Conservation (phyloP, 768 basidiomycete species). For the Boletus rubroflammeus region DNA sequence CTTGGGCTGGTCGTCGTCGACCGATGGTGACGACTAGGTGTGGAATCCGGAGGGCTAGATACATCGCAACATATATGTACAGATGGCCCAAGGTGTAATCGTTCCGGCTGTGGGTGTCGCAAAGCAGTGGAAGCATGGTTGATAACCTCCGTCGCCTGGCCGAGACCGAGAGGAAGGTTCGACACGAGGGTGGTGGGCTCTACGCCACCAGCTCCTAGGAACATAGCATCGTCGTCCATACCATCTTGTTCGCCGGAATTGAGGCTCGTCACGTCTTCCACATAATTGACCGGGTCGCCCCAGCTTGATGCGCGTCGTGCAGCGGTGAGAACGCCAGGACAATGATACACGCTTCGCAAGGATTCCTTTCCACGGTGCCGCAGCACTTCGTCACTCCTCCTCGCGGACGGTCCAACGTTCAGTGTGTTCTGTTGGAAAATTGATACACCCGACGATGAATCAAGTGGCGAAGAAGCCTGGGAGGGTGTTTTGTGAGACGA, state of each 20-base stretch:
- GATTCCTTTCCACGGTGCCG: constrained; percentile 30
- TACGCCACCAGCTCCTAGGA: constrained; percentile 51
- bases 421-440: constrained; percentile 22
- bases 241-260: constrained; percentile 45
- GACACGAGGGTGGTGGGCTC: constrained; percentile 32
- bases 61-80: constrained; percentile 25
- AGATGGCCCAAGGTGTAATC: constrained; percentile 18
- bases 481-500: constrained; percentile 22
- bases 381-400: constrained; percentile 46
- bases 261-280: constrained; percentile 42
- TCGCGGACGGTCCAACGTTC: constrained; percentile 17
- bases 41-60: constrained; percentile 17
- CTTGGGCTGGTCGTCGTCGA: constrained; percentile 36
- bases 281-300: constrained; percentile 46
- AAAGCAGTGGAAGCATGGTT: constrained; percentile 16
- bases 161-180: constrained; percentile 34
- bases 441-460: constrained; percentile 33
- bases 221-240: constrained; percentile 49
- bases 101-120: constrained; percentile 34
- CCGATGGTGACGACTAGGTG: constrained; percentile 25
- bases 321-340: constrained; percentile 34
- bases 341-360: constrained; percentile 23
- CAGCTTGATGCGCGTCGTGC: constrained; percentile 64
- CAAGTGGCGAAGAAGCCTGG: constrained; percentile 29
- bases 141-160: constrained; percentile 22